Conservation (phyloP, 2,329 filamentous ascomycete genomes). For the Bipolaris gigantea region DNA sequence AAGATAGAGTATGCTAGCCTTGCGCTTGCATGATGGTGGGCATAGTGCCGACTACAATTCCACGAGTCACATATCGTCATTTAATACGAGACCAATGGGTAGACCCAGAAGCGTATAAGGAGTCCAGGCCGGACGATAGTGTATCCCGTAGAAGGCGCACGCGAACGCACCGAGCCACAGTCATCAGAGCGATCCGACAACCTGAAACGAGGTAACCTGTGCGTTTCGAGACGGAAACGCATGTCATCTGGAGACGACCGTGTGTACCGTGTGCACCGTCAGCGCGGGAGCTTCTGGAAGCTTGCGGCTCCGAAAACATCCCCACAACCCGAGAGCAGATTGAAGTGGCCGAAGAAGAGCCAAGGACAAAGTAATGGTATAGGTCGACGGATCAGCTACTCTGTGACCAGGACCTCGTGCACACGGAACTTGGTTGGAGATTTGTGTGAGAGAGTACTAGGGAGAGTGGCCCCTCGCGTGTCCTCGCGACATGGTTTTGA, state of each 20-base stretch:
- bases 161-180: background rate
- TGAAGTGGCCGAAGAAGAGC: background rate
- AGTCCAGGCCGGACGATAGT: background rate
- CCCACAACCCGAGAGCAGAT: background rate
- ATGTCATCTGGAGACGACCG: background rate
- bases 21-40: constrained; percentile 1
- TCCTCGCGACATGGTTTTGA: background rate
- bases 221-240: background rate
- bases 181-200: background rate
- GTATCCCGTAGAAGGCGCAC: background rate
- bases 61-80: constrained; percentile 6
- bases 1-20: background rate
- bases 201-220: background rate
- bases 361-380: constrained; percentile 4
- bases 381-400: background rate
- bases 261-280: constrained; percentile 8
- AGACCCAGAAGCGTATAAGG: background rate
- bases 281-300: constrained; percentile 17
- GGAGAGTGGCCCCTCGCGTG: constrained; percentile 12
- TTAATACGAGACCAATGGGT: constrained; percentile 1
- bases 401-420: constrained; percentile 5
- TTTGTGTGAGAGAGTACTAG: background rate
- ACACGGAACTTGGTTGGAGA: constrained; percentile 7
- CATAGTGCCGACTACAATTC: background rate
- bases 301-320: constrained; percentile 11